Conservation (phyloP, 1,139 yeast genomes). For the Pichia sp. region DNA sequence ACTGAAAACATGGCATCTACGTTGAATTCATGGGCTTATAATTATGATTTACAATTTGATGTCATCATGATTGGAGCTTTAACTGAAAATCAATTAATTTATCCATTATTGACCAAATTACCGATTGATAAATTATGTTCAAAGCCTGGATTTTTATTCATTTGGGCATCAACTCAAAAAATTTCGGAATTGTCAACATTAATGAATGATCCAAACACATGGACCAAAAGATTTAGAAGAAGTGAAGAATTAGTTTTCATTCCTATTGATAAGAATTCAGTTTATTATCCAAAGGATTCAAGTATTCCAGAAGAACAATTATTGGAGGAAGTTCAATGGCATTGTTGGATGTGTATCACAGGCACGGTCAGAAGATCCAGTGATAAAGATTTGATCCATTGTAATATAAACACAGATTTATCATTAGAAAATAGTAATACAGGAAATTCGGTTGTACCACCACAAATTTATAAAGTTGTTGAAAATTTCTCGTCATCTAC, state of each 20-base stretch:
- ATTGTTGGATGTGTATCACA: conserved; percentile 95
- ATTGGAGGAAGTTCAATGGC: conserved; percentile 67
- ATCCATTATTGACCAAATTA: conserved; percentile 51
- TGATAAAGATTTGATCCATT: conserved; percentile 79
- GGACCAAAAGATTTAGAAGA: conserved; percentile 75
- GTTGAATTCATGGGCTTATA: conserved; percentile 53
- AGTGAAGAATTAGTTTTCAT: conserved; percentile 79
- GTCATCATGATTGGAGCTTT: conserved; percentile 90
- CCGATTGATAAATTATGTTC: conserved; percentile 72
- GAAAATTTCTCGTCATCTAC: conserved; percentile 84
- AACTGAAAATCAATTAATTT: conserved; percentile 60
- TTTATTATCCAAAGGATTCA: conserved; percentile 49
- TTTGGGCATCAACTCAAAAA: conserved; percentile 79
- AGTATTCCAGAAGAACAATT: conserved; percentile 37
- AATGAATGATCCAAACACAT: conserved; percentile 46
- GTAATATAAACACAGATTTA: conserved; percentile 87
- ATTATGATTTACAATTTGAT: conserved; percentile 61
- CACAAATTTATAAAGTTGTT: conserved; percentile 71
- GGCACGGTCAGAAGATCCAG: conserved; percentile 86
- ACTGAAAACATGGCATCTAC: conserved; percentile 48
- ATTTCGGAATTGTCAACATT: conserved; percentile 55
- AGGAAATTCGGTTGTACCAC: conserved; percentile 55
- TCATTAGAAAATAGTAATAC: conserved; percentile 47
- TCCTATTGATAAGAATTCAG: conserved; percentile 53
- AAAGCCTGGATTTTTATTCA: conserved; percentile 76